phyloP scores from a whole-genome alignment of 352 stramenopile species.

The Phytophthora sp. region DNA sequence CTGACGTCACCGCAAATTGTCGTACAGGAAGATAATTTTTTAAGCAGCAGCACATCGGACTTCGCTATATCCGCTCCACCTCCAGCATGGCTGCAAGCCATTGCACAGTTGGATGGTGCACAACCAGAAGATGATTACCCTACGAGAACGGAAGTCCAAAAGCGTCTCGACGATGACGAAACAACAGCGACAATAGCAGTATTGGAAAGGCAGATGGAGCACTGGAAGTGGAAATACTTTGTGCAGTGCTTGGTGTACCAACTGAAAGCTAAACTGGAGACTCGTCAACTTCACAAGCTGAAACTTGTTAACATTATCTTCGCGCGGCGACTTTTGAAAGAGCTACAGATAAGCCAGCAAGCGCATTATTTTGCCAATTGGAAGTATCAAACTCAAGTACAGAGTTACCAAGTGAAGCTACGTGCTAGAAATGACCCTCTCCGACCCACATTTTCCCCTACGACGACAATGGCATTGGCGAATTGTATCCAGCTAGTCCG shows the following conservation, averaged over 20 bases:
- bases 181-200: neutral
- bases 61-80: constrained; percentile 27
- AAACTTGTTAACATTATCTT: constrained; percentile 15
- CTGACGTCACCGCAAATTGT: constrained; percentile 26
- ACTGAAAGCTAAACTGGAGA: constrained; percentile 26
- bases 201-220: constrained; percentile 16
- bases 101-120: constrained; percentile 11
- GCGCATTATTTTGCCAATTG: constrained; percentile 25
- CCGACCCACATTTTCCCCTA: constrained; percentile 25
- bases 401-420: constrained; percentile 19
- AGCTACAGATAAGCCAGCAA: constrained; percentile 22
- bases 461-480: constrained; percentile 44
- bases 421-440: constrained; percentile 12
- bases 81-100: constrained; percentile 28
- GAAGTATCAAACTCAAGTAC: constrained; percentile 15
- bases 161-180: neutral
- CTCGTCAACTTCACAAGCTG: constrained; percentile 18
- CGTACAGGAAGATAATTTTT: constrained; percentile 32
- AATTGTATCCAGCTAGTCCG: constrained; percentile 56
- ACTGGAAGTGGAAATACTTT: constrained; percentile 46
- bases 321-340: constrained; percentile 14
- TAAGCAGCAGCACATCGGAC: constrained; percentile 9
- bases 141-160: neutral
- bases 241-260: constrained; percentile 23
- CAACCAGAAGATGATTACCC: neutral